phyloP scores from a whole-genome alignment of 345 rosid species.

The Anastatica hierochuntica region DNA sequence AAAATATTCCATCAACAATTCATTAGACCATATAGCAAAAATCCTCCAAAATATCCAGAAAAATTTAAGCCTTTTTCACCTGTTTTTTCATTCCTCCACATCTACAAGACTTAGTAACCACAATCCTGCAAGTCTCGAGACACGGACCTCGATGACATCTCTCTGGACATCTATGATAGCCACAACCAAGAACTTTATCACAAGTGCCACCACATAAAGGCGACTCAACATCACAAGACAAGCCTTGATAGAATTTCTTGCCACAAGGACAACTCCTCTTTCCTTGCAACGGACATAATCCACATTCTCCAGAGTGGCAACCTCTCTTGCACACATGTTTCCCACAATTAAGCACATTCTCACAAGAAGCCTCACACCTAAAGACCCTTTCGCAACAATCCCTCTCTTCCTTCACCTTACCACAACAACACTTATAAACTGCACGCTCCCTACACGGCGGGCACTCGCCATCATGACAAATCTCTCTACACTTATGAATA shows the following conservation, averaged over 20 bases:
- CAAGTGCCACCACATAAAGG: constrained; percentile 83
- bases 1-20: constrained; percentile 12
- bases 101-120: constrained; percentile 58
- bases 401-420: constrained; percentile 51
- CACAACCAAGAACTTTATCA: constrained; percentile 60
- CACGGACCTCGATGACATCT: constrained; percentile 79
- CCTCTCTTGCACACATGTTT: constrained; percentile 73
- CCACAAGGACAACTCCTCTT: constrained; percentile 88
- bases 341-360: constrained; percentile 47
- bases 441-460: constrained; percentile 62
- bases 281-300: constrained; percentile 70
- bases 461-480: constrained; percentile 62
- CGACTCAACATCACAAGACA: constrained; percentile 59
- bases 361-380: constrained; percentile 59
- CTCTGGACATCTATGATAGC: constrained; percentile 72
- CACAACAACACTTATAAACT: constrained; percentile 45
- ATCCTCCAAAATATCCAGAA: no score
- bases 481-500: constrained; percentile 43
- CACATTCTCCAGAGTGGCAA: constrained; percentile 71
- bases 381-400: constrained; percentile 69
- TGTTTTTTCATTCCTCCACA: constrained; percentile 77
- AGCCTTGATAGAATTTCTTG: constrained; percentile 59
- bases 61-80: constrained; percentile 59
- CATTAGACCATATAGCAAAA: not conserved
- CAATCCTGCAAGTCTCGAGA: constrained; percentile 76